phyloP scores from a whole-genome alignment of 2,329 filamentous ascomycete species.

The Colletotrichum orbiculare region DNA sequence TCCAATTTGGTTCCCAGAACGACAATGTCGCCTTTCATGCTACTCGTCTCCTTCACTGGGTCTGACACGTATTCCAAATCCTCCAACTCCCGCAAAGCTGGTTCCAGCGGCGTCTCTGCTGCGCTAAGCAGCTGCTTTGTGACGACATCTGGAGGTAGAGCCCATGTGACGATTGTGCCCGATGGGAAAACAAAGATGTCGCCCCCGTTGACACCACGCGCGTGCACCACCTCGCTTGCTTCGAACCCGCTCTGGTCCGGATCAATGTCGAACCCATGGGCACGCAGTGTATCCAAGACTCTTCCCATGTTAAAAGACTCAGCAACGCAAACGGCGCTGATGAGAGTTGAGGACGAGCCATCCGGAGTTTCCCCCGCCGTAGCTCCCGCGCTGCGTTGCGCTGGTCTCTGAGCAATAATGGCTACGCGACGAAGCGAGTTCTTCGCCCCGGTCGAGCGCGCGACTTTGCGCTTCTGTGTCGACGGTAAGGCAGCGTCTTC shows the following conservation, averaged over 20 bases:
- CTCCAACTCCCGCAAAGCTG: slow-evolving; percentile 81
- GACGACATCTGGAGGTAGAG: slow-evolving; percentile 80
- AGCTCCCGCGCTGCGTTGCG: slow-evolving; percentile 53
- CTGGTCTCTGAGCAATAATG: slow-evolving; percentile 80
- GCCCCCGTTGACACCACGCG: slow-evolving; percentile 71
- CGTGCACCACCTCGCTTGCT: slow-evolving; percentile 71
- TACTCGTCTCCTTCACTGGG: slow-evolving; percentile 75
- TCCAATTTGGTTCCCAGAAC: slow-evolving; percentile 81
- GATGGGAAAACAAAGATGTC: slow-evolving; percentile 98
- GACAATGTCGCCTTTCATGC: slow-evolving; percentile 88
- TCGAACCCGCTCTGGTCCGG: slow-evolving; percentile 72
- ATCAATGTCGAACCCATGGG: slow-evolving; percentile 71
- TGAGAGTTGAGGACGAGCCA: slow-evolving; percentile 55
- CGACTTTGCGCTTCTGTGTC: slow-evolving; percentile 57
- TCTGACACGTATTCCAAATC: slow-evolving; percentile 90
- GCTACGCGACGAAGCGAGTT: slow-evolving; percentile 87
- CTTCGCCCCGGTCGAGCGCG: slow-evolving; percentile 63
- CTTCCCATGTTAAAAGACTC: slow-evolving; percentile 72
- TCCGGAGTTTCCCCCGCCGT: slow-evolving; percentile 45
- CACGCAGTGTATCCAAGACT: slow-evolving; percentile 67
- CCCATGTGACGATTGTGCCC: slow-evolving; percentile 93
- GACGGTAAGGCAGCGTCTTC: slow-evolving; percentile 5
- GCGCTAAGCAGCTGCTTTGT: slow-evolving; percentile 80
- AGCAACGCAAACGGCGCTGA: slow-evolving; percentile 71
- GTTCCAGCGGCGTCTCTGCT: slow-evolving; percentile 77